Percentiles rank a stretch among this genome's conserved stretches.
These are phyloP conservation scores for Biscutella laevigata DNA, from an alignment of 441 rosid genomes.

Conservation along the genomic window DNA sequence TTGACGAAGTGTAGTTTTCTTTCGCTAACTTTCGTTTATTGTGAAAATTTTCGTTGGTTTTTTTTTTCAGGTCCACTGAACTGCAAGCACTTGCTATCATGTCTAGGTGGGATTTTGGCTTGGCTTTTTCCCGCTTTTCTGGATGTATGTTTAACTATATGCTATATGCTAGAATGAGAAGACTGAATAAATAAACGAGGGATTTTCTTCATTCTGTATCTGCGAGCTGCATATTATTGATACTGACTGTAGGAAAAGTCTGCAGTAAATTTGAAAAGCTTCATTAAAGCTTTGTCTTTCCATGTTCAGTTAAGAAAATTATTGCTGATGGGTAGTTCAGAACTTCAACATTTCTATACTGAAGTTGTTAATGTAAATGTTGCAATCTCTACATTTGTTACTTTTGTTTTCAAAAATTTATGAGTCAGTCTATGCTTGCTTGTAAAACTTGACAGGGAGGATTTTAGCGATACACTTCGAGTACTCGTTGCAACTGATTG, in stretches of 20 bases:
- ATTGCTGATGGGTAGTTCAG: background rate
- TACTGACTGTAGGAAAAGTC: background rate
- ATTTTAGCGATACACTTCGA: constrained; percentile 49
- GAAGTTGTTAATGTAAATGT: background rate
- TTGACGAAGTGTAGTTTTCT: no score
- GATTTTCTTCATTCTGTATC: background rate
- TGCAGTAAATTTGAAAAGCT: background rate
- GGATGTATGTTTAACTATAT: background rate
- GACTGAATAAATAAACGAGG: background rate
- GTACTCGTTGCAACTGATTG: constrained; percentile 91
- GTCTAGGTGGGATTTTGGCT: constrained; percentile 22
- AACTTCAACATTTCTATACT: background rate
- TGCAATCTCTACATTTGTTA: background rate
- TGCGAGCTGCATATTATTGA: background rate
- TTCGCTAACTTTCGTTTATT: no score
- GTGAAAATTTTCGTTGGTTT: background rate
- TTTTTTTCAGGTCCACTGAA: constrained; percentile 4
- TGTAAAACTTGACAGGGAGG: constrained; percentile 45
- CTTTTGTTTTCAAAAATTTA: background rate
- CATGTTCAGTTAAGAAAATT: background rate
- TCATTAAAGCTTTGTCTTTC: background rate
- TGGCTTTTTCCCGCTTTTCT: background rate
- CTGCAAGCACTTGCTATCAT: constrained; percentile 19
- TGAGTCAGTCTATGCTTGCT: background rate
- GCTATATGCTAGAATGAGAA: background rate